Conservation (phyloP, 2,329 filamentous ascomycete genomes). For the Cladorrhinum sp. region DNA sequence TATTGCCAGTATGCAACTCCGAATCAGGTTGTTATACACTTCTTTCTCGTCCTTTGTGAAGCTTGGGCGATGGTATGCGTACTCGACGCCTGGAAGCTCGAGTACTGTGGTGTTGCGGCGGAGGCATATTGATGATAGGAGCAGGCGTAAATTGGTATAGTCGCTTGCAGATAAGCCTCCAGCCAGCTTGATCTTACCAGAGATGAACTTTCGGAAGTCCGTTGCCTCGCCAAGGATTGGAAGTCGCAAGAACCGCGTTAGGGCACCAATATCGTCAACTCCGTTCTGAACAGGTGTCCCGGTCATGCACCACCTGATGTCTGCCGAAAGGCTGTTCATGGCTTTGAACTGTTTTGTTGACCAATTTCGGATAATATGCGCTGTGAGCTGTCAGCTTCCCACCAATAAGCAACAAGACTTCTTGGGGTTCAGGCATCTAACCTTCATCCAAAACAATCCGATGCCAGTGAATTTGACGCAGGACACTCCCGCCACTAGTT, state of each 20-base stretch:
- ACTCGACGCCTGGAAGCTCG: neutral
- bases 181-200: neutral
- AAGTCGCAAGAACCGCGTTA: constrained; percentile 7
- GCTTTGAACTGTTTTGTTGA: constrained; percentile 10
- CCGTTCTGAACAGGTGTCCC: constrained; percentile 14
- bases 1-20: neutral
- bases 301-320: constrained; percentile 13
- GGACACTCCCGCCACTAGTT: neutral
- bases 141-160: constrained; percentile 6
- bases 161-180: neutral
- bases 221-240: neutral
- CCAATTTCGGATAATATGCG: constrained; percentile 10
- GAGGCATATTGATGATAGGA: constrained; percentile 8
- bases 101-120: constrained; percentile 7
- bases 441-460: constrained; percentile 14
- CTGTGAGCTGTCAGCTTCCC: neutral
- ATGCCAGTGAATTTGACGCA: constrained; percentile 8
- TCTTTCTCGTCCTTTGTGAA: neutral
- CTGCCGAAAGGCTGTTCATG: neutral
- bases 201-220: constrained; percentile 8
- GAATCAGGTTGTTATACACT: neutral
- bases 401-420: neutral
- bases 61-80: neutral
- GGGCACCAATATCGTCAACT: constrained; percentile 7
- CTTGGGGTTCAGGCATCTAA: neutral